Evolutionary conservation across 768 basidiomycete species (phyloP), one percentile per base, ranked within the genome.

Genomic region (Suillus variegatus): DNA sequence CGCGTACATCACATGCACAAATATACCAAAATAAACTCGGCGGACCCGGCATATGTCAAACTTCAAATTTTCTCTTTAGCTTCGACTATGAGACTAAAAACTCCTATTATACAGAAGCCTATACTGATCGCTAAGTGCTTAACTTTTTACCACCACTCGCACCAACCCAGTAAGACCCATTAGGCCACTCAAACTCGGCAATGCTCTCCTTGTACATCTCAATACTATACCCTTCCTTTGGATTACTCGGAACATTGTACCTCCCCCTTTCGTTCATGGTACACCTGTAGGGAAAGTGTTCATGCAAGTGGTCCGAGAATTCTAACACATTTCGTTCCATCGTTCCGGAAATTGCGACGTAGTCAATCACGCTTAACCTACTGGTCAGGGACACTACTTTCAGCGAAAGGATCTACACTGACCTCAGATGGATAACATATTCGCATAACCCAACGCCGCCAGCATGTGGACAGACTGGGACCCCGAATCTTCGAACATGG

Each of bases 281-380:
- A 71, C 92, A 93, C 2, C 94, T 95, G 66, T 88, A 88, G 51
- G 90, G 79, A 79, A 97, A 99, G 74, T 97, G 93, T 72, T 98
- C 94, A 77, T 99, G 96, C 46, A 98, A 82, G 76, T 97, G 96
- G 74, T 94, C 90, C 40, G 89, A 91, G 68, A 87, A 93, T 77
- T 94, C 95, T 47, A 98, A 88, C 5, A 97, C 96, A 74, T 98
- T 97, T 60, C 92, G 86, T 69, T 96, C 94, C 89, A 96, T 96
- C 22, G 89, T 85, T 2, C 95, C 96, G 1, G 95, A 96, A 63
- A 98, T 82, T 66, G 86, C 87, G 70, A 99, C 92, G 73, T 96
- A 98, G 78, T 98, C 96, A 74, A 98, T 97, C 71, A 97, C 78
- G 64, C 91, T 91, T 72, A 47, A 65, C 5, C 65, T 22, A 61